These are phyloP conservation scores for Ogataea nonfermentans DNA, from an alignment of 805 yeast genomes.

Conservation along the genomic window DNA sequence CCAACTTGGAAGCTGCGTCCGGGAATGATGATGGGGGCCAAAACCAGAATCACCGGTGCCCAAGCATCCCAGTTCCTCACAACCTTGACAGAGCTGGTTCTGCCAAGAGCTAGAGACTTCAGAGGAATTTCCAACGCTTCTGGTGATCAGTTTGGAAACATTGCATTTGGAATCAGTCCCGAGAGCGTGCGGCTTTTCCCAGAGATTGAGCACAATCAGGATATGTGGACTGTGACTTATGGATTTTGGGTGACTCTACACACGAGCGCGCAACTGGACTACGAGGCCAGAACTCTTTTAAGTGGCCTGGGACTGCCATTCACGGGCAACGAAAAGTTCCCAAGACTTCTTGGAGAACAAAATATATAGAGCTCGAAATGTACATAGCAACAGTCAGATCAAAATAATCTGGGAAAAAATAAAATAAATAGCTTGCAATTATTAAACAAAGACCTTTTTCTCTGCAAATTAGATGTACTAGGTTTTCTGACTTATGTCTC, in stretches of 20 bases:
- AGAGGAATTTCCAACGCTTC: conserved; percentile 69
- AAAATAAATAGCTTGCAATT: background rate
- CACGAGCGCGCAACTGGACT: conserved; percentile 87
- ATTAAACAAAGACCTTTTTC: background rate
- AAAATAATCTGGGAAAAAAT: background rate
- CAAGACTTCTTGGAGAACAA: conserved; percentile 29
- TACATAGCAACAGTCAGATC: conserved; percentile 7
- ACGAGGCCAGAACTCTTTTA: conserved; percentile 80
- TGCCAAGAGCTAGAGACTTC: conserved; percentile 90
- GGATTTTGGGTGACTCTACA: conserved; percentile 84
- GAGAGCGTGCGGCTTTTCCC: conserved; percentile 85
- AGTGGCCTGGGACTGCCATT: conserved; percentile 85
- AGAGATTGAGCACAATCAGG: conserved; percentile 87
- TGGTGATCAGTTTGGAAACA: conserved; percentile 85
- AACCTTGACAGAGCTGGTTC: conserved; percentile 85
- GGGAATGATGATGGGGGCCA: conserved; percentile 91
- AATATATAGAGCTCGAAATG: conserved; percentile 1
- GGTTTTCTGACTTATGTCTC: no score
- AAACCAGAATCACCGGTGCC: conserved; percentile 70
- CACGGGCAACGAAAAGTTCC: conserved; percentile 47
- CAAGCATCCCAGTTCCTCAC: conserved; percentile 82
- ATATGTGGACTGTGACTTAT: conserved; percentile 80
- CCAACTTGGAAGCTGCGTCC: conserved; percentile 84
- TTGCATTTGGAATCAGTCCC: conserved; percentile 78
- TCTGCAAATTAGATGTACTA: background rate